phyloP scores from a whole-genome alignment of 2,329 filamentous ascomycete genomes.

The Helotiales sp. region DNA sequence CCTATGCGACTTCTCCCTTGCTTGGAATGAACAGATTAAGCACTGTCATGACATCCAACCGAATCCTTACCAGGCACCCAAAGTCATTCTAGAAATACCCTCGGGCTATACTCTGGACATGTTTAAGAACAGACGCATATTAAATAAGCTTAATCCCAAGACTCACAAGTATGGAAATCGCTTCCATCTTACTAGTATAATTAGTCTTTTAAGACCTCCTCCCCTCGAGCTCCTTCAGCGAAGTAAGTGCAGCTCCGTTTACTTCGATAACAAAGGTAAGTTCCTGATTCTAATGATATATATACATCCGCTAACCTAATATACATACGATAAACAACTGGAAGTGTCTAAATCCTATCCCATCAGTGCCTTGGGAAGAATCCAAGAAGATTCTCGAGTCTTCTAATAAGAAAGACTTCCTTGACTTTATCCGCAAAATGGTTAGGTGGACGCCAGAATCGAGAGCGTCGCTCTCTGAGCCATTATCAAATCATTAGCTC shows the following conservation, averaged over 20 bases:
- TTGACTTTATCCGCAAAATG: conserved; percentile 36
- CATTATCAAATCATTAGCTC: conserved; percentile 35
- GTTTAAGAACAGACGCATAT: conserved; percentile 35
- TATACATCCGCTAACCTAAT: conserved; percentile 29
- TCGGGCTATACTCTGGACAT: conserved; percentile 45
- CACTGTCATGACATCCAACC: conserved; percentile 35
- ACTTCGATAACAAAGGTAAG: conserved; percentile 39
- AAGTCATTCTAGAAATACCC: conserved; percentile 46
- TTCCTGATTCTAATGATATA: conserved; percentile 21
- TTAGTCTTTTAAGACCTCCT: conserved; percentile 39
- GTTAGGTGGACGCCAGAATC: conserved; percentile 35
- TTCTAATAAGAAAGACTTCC: conserved; percentile 33
- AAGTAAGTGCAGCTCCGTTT: conserved; percentile 34
- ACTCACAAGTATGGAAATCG: conserved; percentile 33
- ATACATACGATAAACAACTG: conserved; percentile 32
- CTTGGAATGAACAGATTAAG: conserved; percentile 32
- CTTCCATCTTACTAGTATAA: conserved; percentile 38
- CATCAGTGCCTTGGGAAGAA: conserved; percentile 33
- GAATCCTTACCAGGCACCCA: conserved; percentile 43
- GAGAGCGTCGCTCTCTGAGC: conserved; percentile 32
- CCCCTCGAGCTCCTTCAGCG: conserved; percentile 38
- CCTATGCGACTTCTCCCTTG: conserved; percentile 36
- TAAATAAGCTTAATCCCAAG: conserved; percentile 33
- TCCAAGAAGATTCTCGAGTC: conserved; percentile 32
- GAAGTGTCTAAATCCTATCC: conserved; percentile 35